These are phyloP conservation scores for Globisporangium parvum DNA, from an alignment of 352 stramenopile species.

Conservation along the genomic window DNA sequence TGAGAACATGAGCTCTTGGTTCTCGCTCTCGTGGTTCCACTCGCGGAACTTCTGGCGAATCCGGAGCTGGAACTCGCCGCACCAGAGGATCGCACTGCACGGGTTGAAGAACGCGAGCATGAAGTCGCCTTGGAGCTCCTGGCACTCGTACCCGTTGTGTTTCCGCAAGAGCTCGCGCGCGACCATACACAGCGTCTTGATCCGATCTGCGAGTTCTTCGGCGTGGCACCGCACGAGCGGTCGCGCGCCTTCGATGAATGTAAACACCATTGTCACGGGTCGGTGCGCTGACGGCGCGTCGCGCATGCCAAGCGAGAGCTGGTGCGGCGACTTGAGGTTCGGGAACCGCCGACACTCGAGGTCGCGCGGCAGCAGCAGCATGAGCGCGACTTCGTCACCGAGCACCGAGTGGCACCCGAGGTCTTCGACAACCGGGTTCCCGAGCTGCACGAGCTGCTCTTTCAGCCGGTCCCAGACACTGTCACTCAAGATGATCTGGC, in stretches of 20 bases:
- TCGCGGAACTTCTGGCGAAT: conserved; percentile 73
- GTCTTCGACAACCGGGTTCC: conserved; percentile 87
- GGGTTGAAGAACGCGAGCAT: conserved; percentile 88
- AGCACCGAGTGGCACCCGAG: conserved; percentile 69
- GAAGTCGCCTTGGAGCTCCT: conserved; percentile 85
- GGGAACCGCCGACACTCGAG: conserved; percentile 70
- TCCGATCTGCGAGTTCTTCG: conserved; percentile 75
- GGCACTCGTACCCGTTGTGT: conserved; percentile 85
- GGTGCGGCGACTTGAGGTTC: conserved; percentile 63
- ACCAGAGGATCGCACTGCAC: conserved; percentile 76
- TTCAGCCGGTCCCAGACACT: conserved; percentile 84
- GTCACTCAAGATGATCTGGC: conserved; percentile 81
- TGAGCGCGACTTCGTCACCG: conserved; percentile 68
- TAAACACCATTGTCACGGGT: conserved; percentile 86
- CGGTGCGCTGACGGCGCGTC: conserved; percentile 74
- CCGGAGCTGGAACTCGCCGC: conserved; percentile 75
- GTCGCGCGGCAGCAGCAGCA: conserved; percentile 74
- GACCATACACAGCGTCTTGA: conserved; percentile 80
- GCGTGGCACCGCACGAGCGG: conserved; percentile 78
- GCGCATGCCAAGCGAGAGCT: conserved; percentile 74
- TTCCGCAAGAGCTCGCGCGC: conserved; percentile 67
- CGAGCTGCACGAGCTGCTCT: conserved; percentile 80
- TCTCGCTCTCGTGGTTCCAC: conserved; percentile 68
- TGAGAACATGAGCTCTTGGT: conserved; percentile 77
- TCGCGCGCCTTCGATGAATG: conserved; percentile 82